These are phyloP conservation scores for Dryas octopetala DNA, from an alignment of 306 rosid species.

Conservation along the genomic window DNA sequence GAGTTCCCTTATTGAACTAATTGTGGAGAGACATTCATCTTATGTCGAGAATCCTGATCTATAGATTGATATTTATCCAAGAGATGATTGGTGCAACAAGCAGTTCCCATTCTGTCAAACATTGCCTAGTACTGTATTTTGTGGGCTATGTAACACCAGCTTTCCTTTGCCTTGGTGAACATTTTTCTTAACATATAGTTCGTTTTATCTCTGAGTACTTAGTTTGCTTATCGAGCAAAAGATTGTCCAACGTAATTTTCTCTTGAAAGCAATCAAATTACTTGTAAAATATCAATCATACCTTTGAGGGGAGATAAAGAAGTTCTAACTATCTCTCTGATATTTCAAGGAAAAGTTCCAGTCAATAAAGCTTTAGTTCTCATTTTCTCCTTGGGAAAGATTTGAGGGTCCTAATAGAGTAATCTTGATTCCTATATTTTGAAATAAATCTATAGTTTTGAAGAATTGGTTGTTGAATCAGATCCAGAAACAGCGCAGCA, in stretches of 20 bases:
- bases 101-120: background rate
- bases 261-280: background rate
- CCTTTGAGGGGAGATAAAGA: background rate
- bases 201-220: background rate
- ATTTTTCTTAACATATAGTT: background rate
- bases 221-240: background rate
- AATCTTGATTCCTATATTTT: no score
- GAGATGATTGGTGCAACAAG: background rate
- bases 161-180: background rate
- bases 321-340: background rate
- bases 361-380: background rate
- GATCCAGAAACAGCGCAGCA: no score
- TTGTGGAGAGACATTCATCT: conserved; percentile 60
- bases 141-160: background rate
- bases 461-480: no score
- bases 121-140: background rate
- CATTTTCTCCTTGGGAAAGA: background rate
- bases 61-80: conserved; percentile 7
- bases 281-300: background rate
- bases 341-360: background rate
- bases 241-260: background rate
- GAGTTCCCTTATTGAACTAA: conserved; percentile 60
- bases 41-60: conserved; percentile 38
- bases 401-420: background rate
- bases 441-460: no score